Conservation (phyloP, 345 rosid species). For the Heritiera littoralis region DNA sequence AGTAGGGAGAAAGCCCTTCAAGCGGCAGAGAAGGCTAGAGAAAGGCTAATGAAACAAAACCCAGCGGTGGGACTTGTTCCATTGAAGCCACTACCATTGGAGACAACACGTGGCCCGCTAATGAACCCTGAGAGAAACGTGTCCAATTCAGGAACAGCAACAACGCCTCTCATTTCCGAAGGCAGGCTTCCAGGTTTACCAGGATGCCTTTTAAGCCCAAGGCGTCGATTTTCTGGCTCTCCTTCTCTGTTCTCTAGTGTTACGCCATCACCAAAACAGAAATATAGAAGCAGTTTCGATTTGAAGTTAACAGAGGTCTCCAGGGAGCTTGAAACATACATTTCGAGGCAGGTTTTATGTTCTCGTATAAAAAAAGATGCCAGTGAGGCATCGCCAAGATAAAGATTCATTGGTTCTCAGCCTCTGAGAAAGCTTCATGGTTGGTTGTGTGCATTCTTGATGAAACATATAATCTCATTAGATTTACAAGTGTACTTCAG, state of each 20-base stretch:
- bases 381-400: constrained; percentile 70
- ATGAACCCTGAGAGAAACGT: constrained; percentile 49
- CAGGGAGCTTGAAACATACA: constrained; percentile 81
- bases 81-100: constrained; percentile 74
- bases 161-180: constrained; percentile 51
- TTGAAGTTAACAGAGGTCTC: constrained; percentile 89
- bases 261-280: constrained; percentile 68
- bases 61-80: constrained; percentile 43
- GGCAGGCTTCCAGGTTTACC: constrained; percentile 56
- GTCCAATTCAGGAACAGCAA: constrained; percentile 34
- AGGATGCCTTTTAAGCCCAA: constrained; percentile 74
- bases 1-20: constrained; percentile 85
- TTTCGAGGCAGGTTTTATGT: constrained; percentile 83
- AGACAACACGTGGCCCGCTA: constrained; percentile 73
- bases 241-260: constrained; percentile 42
- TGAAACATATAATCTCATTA: background rate
- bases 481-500: constrained; percentile 16
- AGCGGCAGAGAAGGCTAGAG: constrained; percentile 93
- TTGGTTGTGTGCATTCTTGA: constrained; percentile 26
- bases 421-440: too few species aligned
- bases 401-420: constrained; percentile 10
- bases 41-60: constrained; percentile 62
- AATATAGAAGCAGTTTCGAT: constrained; percentile 78
- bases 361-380: constrained; percentile 75
- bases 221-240: constrained; percentile 82